Evolutionary conservation across 768 basidiomycete genomes (phyloP).

Genomic region (Steccherinum ochraceum): DNA sequence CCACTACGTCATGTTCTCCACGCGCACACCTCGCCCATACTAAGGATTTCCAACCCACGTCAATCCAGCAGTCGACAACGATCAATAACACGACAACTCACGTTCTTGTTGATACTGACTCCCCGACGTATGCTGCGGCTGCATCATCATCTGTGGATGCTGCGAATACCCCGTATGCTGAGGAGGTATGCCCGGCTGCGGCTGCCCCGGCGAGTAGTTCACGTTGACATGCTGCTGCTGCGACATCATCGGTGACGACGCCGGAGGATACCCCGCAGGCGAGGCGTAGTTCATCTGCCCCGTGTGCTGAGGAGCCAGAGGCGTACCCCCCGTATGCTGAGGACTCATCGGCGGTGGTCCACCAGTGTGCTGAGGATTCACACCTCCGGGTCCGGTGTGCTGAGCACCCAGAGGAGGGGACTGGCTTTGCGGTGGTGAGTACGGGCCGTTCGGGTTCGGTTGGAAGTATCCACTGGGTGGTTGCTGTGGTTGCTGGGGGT

Average conservation of each 20-base stretch:
- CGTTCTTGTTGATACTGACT: slow-evolving; percentile 16
- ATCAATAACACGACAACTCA: slow-evolving; percentile 6
- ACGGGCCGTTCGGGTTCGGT: too few relatives aligned
- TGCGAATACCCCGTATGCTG: background rate
- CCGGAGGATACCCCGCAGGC: background rate
- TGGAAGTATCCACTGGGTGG: too few relatives aligned
- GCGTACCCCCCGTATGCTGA: background rate
- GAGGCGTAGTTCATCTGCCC: background rate
- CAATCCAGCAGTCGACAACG: background rate
- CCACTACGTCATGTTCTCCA: slow-evolving; percentile 23
- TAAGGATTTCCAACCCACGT: slow-evolving; percentile 2
- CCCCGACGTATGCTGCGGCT: slow-evolving; percentile 4
- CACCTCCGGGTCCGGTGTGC: background rate
- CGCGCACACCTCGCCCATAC: slow-evolving; percentile 22
- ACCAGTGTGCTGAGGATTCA: background rate
- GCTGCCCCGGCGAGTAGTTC: background rate
- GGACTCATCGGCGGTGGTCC: background rate
- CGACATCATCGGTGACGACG: background rate
- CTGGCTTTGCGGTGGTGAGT: too few relatives aligned
- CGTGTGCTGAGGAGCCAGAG: background rate
- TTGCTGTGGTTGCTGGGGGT: background rate
- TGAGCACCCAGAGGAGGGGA: background rate
- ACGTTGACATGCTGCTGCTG: slow-evolving; percentile 1
- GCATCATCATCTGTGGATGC: slow-evolving; percentile 1
- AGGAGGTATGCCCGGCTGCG: background rate